These are phyloP conservation scores for Wickerhamiella sergipiensis DNA, from an alignment of 805 yeast genomes.

Conservation along the genomic window DNA sequence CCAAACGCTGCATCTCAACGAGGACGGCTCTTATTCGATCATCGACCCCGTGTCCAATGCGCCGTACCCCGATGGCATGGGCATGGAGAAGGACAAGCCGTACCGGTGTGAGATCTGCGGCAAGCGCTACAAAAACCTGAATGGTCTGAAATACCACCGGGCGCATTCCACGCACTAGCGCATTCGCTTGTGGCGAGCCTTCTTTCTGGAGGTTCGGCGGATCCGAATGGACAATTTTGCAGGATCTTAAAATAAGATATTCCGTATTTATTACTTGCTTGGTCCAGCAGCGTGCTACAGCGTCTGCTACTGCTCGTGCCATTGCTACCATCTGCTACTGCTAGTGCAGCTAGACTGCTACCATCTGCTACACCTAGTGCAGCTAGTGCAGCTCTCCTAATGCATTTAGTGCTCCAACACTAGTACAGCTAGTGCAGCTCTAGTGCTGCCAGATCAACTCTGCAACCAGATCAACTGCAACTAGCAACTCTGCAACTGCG, in stretches of 20 bases:
- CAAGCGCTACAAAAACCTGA: slow-evolving; percentile 86
- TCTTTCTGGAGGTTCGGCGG: neutral
- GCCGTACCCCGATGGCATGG: slow-evolving; percentile 87
- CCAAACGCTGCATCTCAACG: slow-evolving; percentile 77
- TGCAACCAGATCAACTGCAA: too few species aligned
- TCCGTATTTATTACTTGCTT: neutral
- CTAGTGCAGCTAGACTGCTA: too few species aligned
- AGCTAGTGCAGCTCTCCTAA: too few species aligned
- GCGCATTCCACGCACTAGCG: slow-evolving; percentile 89
- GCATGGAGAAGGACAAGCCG: slow-evolving; percentile 94
- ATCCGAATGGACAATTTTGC: neutral
- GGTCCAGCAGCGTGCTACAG: too few species aligned
- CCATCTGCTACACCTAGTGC: too few species aligned
- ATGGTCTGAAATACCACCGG: slow-evolving; percentile 92
- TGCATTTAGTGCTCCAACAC: too few species aligned
- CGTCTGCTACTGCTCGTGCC: too few species aligned
- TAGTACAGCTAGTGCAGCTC: too few species aligned
- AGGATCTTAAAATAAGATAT: neutral
- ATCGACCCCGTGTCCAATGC: slow-evolving; percentile 73
- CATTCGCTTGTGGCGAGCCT: neutral
- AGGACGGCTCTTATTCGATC: slow-evolving; percentile 84
- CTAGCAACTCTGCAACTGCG: too few species aligned
- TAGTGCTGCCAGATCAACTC: too few species aligned
- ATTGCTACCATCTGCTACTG: too few species aligned
- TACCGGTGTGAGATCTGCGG: slow-evolving; percentile 98